Evolutionary conservation across 495 filamentous ascomycete species (phyloP), one percentile per base, ranked within the genome.

Genomic region (Apodospora peruviana): DNA sequence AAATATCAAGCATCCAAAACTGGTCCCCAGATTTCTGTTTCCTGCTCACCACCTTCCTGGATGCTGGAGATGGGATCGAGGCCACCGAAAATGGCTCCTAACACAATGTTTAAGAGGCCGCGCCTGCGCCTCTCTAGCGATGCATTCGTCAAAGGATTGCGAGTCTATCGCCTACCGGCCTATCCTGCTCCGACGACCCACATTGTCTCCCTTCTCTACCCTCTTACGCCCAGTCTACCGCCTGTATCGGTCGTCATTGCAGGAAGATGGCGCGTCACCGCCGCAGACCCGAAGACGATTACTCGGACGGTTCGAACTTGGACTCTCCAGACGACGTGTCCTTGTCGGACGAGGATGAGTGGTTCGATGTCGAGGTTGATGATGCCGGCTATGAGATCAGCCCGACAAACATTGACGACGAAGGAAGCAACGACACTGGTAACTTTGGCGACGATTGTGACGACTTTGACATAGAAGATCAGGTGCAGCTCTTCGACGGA

Each of bases 301-400:
- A 47, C 19, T 47, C 44, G 3, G 44, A 47, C 32, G 44, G 32
- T 39, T 47, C 44, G 32, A 45, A 45, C 23, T 45, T 7, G 25
- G 40, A 42, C 40, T 42, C 19, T 42, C 23, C 27, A 14, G 43
- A 45, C 27, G 32, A n/a, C 29, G 32, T 21, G 16, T 47, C 32
- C 20, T 47, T n/a, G 44, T 37, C 34, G 12, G 10, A 38, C 18
- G 44, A 47, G 43, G 44, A 47, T 37, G 32, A 47, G 20, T 17
- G n/a, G 44, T 47, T 37, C 25, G 44, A 47, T n/a, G 32, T 38
- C 35, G 35, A 47, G 44, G 44, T n/a, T 23, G 29, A 47, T 21
- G 9, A 47, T 38, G 5, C 1, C 34, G 44, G 20, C 19, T 36
- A 47, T 22, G 32, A 36, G 32, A 47, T 35, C 19, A n/a, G 20